Conservation (phyloP, 2,329 filamentous ascomycete species). For the Xylariaceae sp. region DNA sequence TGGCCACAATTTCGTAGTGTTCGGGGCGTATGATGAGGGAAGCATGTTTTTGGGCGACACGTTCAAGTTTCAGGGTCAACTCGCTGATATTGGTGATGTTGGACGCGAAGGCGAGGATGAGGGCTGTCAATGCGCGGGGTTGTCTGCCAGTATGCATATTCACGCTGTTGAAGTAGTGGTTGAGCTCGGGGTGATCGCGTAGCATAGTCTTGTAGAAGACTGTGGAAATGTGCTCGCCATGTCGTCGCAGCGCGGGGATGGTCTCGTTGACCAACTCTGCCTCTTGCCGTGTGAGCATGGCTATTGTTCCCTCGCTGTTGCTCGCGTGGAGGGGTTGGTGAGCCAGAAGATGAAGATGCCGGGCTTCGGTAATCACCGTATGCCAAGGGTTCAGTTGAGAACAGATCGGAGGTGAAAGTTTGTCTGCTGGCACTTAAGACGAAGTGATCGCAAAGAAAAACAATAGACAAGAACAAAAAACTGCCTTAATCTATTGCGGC, state of each 20-base stretch:
- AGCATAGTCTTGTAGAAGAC: slow-evolving; percentile 72
- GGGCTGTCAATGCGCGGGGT: slow-evolving; percentile 57
- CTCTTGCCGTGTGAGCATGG: slow-evolving; percentile 51
- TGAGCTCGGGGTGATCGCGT: slow-evolving; percentile 61
- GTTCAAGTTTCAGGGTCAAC: slow-evolving; percentile 52
- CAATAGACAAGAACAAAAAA: no score
- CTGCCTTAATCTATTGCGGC: no score
- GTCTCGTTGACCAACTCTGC: slow-evolving; percentile 66
- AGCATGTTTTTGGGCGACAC: slow-evolving; percentile 70
- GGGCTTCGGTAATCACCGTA: no score
- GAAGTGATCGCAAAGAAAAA: no score
- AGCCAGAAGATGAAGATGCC: no score
- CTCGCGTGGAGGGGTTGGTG: no score
- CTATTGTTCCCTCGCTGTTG: no score
- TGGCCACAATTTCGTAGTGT: slow-evolving; percentile 69
- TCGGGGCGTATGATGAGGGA: slow-evolving; percentile 66
- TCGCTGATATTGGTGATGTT: slow-evolving; percentile 65
- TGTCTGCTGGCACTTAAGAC: no score
- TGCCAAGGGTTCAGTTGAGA: no score
- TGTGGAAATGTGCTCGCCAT: slow-evolving; percentile 67
- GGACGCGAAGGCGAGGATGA: slow-evolving; percentile 68
- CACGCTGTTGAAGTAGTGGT: slow-evolving; percentile 68
- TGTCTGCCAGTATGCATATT: slow-evolving; percentile 64
- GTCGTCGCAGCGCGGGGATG: slow-evolving; percentile 64
- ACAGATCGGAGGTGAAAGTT: no score